These are phyloP conservation scores for Adiantum capillusveneris DNA, from an alignment of 75 land plant genomes.

Conservation along the genomic window DNA sequence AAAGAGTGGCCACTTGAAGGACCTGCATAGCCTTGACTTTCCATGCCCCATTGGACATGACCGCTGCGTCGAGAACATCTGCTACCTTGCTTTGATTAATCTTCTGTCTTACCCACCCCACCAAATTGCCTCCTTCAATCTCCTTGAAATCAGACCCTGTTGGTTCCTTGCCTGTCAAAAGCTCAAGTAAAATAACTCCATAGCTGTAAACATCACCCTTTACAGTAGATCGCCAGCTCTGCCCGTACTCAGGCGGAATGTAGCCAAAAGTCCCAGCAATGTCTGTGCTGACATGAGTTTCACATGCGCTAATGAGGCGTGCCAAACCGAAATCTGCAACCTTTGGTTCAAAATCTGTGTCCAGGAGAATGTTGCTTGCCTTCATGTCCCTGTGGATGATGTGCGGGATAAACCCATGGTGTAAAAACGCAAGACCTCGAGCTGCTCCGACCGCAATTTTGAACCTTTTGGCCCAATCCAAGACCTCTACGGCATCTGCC, in stretches of 20 bases:
- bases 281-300: constrained; percentile 41
- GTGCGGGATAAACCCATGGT: constrained; percentile 73
- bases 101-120: constrained; percentile 41
- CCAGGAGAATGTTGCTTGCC: constrained; percentile 80
- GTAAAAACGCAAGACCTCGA: constrained; percentile 85
- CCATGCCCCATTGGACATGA: constrained; percentile 25
- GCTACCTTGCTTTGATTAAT: constrained; percentile 16
- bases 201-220: constrained; percentile 42
- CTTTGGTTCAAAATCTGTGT: constrained; percentile 71
- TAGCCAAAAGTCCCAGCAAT: constrained; percentile 44
- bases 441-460: constrained; percentile 88
- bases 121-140: constrained; percentile 30
- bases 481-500: constrained; percentile 28
- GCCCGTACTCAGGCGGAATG: constrained; percentile 44
- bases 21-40: constrained; percentile 30
- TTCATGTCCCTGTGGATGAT: constrained; percentile 96
- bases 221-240: constrained; percentile 33
- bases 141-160: constrained; percentile 32
- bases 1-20: constrained; percentile 30
- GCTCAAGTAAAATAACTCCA: constrained; percentile 37
- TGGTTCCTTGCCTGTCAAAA: constrained; percentile 44
- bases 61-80: constrained; percentile 23
- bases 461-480: constrained; percentile 79
- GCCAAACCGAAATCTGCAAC: constrained; percentile 51
- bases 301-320: constrained; percentile 36